phyloP scores from a whole-genome alignment of 2,329 filamentous ascomycete species.

The Akanthomyces lecanii region DNA sequence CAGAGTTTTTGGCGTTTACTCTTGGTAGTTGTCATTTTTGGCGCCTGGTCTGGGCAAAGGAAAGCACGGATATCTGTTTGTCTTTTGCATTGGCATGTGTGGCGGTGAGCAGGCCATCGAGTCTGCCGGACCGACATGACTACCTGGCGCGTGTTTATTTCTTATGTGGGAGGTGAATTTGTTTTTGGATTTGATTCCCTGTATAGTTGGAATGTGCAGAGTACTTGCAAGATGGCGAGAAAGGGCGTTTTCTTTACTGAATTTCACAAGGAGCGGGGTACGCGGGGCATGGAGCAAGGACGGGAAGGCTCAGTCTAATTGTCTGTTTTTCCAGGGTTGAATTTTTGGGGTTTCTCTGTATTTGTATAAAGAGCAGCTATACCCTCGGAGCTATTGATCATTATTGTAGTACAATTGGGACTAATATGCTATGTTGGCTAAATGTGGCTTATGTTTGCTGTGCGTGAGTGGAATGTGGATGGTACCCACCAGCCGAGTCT shows the following conservation, averaged over 20 bases:
- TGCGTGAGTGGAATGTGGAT: not conserved
- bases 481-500: no score
- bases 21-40: not conserved
- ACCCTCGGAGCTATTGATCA: constrained; percentile 5
- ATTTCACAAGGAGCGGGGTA: not conserved
- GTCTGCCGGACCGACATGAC: not conserved
- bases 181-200: not conserved
- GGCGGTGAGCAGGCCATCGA: not conserved
- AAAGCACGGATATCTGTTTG: not conserved
- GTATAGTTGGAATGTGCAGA: constrained; percentile 4
- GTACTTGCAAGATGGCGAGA: not conserved
- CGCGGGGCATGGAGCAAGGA: not conserved
- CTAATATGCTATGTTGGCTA: not conserved
- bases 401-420: not conserved
- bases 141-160: not conserved
- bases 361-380: constrained; percentile 14
- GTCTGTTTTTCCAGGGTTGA: not conserved
- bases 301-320: constrained; percentile 2
- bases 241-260: constrained; percentile 7
- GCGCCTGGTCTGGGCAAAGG: not conserved
- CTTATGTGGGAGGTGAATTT: not conserved
- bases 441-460: not conserved
- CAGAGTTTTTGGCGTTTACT: constrained; percentile 6
- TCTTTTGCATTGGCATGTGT: not conserved
- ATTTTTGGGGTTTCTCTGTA: not conserved